Evolutionary conservation across 768 basidiomycete species (phyloP), one percentile per base, ranked within the genome.

Genomic region (Fomitopsis serialis): DNA sequence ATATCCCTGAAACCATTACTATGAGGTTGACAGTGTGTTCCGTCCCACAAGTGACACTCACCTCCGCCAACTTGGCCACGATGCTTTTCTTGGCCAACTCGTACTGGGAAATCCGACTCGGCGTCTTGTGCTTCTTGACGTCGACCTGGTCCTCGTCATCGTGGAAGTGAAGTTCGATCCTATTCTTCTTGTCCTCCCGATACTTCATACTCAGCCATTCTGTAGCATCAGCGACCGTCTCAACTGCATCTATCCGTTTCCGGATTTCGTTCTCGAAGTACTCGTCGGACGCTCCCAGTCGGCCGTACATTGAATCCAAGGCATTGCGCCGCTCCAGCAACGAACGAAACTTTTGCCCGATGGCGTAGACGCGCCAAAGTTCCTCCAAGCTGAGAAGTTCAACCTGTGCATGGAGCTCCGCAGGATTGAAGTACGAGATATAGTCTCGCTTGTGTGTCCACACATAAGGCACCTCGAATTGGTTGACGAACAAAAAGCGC

Each of bases 401-500:
- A 21, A 80, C 64, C 35, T 80, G 81, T n/a, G 77, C 65, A 32
- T 79, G 74, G 48, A 82, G 77, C 54, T 87, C 84, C 29, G 72
- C 67, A 45, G 81, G 75, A 62, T 92, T 89, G 68, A 89, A 90
- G 67, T 88, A 81, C 44, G 84, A 83, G 62, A 98, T 87, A 63
- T 90, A 87, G 67, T 99, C 97, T 35, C 90, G 81, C 62, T 90
- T 91, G 74, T 98, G 92, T 17, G 84, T 82, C 88, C 89, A 97
- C 57, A 98, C 84, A 70, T 93, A 95, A 0, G 97, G 93, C 7
- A 98, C 95, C 67, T 99, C 97, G 58, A 89, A 87, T 61, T 91
- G 83, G 42, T 92, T 83, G 47, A 92, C 70, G 69, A 98, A 95
- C 51, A 98, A 76, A 66, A 84, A 90, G 32, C 84, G 78, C 34